Percentiles rank a stretch among this genome's conserved stretches.
Conservation (phyloP, 176 grass and related monocot species). For the maize (Zea mays) region Zm-B73-REFERENCE-NAM-5.0 NC_050105.1:5329001-5329500, state of each 20-base stretch:
- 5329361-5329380: constrained; percentile 98
- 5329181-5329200: background rate
- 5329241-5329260: constrained; percentile 8
- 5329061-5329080: background rate
- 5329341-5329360: constrained; percentile 63
- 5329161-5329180: background rate
- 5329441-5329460: constrained; percentile 9
- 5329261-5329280: background rate
- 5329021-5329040: background rate
- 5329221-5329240: constrained; percentile 13
- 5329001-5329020: background rate
- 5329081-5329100: background rate
- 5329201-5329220: background rate
- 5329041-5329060: background rate
- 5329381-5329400: constrained; percentile 98
- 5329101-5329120: background rate
- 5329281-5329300: constrained; percentile 2
- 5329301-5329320: constrained; percentile 76
- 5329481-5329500: background rate
- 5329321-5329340: constrained; percentile 62
- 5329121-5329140: background rate
- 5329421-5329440: constrained; percentile 63
- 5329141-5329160: background rate
- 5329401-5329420: constrained; percentile 82
- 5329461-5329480: background rate